Percentiles rank a stretch among this genome's conserved stretches.
Conservation (phyloP, 768 basidiomycete species). For the Lentinula sp. region DNA sequence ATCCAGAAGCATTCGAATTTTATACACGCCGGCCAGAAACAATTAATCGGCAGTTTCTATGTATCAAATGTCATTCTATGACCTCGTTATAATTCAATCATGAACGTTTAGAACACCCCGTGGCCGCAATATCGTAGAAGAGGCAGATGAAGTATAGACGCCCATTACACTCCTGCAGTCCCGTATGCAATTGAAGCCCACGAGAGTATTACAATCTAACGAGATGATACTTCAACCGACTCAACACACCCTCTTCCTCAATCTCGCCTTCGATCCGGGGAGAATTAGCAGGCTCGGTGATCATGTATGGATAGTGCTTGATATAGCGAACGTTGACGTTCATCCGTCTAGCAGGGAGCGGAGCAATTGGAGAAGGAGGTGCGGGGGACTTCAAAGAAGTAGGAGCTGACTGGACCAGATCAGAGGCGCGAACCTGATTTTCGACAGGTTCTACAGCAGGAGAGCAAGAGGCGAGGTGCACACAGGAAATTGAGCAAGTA, state of each 20-base stretch:
- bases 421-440: not conserved
- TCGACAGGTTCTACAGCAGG: not conserved
- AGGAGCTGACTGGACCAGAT: too few relatives aligned
- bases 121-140: too few relatives aligned
- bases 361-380: not conserved
- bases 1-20: too few relatives aligned
- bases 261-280: not conserved
- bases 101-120: too few relatives aligned
- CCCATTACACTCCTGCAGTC: too few relatives aligned
- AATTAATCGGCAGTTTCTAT: too few relatives aligned
- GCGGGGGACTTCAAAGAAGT: too few relatives aligned
- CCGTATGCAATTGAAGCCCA: too few relatives aligned
- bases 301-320: constrained; percentile 2
- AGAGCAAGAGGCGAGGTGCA: not conserved
- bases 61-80: too few relatives aligned
- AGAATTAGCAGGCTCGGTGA: not conserved
- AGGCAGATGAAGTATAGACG: too few relatives aligned
- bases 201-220: not conserved
- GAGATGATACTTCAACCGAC: not conserved
- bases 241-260: not conserved
- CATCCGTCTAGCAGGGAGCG: not conserved
- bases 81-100: too few relatives aligned
- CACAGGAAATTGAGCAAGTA: not conserved
- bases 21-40: too few relatives aligned
- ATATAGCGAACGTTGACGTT: not conserved